Percentiles rank a stretch among this genome's conserved stretches.
Conservation (phyloP, 257 asterid species). For the Solanum sitiens region DNA sequence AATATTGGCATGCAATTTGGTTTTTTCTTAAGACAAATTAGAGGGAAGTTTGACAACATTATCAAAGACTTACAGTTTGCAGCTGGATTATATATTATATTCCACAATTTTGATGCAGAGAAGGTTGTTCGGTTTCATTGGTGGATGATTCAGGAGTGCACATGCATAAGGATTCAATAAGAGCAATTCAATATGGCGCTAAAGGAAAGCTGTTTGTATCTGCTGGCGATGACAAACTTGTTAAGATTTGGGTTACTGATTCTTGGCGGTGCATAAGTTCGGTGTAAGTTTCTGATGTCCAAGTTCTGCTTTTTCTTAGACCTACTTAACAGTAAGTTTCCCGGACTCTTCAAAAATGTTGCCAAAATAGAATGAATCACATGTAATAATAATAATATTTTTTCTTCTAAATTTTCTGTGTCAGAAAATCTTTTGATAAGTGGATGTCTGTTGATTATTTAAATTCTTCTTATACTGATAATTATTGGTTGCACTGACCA, state of each 20-base stretch:
- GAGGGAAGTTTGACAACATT: not conserved
- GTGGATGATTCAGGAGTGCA: constrained; percentile 41
- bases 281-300: constrained; percentile 40
- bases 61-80: not conserved
- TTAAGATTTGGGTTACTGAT: constrained; percentile 67
- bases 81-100: not conserved
- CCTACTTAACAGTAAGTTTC: not conserved
- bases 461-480: not conserved
- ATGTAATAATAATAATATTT: no score
- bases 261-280: constrained; percentile 67
- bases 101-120: constrained; percentile 25
- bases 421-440: not conserved
- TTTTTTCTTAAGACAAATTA: not conserved
- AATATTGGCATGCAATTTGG: not conserved
- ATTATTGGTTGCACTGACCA: not conserved
- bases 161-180: constrained; percentile 57
- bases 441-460: not conserved
- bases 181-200: constrained; percentile 63
- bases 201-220: constrained; percentile 71
- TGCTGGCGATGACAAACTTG: constrained; percentile 92
- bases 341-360: not conserved
- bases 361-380: no score
- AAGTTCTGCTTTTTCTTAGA: not conserved
- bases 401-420: not conserved
- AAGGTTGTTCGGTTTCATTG: constrained; percentile 32